Evolutionary conservation across 1,284 basidiomycete species (phyloP).

Genomic region (Ceratobasidium sp.): DNA sequence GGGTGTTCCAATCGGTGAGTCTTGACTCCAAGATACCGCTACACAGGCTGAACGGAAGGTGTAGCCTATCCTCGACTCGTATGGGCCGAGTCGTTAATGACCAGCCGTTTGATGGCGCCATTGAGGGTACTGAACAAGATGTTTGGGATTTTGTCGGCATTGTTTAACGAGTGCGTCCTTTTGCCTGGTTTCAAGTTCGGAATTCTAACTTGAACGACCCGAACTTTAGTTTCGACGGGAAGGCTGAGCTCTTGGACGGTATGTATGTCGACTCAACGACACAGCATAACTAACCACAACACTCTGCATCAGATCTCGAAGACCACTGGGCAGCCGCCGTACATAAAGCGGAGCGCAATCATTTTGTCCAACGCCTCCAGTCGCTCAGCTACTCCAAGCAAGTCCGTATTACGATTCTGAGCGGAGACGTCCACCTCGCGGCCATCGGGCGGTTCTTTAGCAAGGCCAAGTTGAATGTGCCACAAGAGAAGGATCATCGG

Average conservation of each 20-base stretch:
- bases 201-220: background rate
- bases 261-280: slow-evolving; percentile 50
- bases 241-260: slow-evolving; percentile 48
- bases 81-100: slow-evolving; percentile 52
- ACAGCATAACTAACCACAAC: slow-evolving; percentile 43
- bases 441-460: slow-evolving; percentile 53
- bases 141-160: slow-evolving; percentile 47
- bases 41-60: background rate
- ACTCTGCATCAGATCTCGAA: slow-evolving; percentile 56
- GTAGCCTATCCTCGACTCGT: slow-evolving; percentile 52
- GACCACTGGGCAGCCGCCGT: slow-evolving; percentile 55
- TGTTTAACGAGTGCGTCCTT: slow-evolving; percentile 39
- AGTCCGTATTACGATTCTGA: slow-evolving; percentile 57
- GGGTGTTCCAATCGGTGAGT: slow-evolving; percentile 54
- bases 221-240: slow-evolving; percentile 23
- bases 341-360: slow-evolving; percentile 63
- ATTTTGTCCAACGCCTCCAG: slow-evolving; percentile 58
- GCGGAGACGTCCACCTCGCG: slow-evolving; percentile 57
- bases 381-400: slow-evolving; percentile 53
- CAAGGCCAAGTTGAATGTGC: slow-evolving; percentile 52
- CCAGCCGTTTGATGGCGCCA: slow-evolving; percentile 47
- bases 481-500: slow-evolving; percentile 55
- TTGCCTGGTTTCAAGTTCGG: background rate
- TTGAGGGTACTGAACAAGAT: slow-evolving; percentile 49
- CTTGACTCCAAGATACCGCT: slow-evolving; percentile 24